Base-by-base conservation (phyloP, 768 basidiomycete genomes). In the Xerocomellus dryophilus region DNA sequence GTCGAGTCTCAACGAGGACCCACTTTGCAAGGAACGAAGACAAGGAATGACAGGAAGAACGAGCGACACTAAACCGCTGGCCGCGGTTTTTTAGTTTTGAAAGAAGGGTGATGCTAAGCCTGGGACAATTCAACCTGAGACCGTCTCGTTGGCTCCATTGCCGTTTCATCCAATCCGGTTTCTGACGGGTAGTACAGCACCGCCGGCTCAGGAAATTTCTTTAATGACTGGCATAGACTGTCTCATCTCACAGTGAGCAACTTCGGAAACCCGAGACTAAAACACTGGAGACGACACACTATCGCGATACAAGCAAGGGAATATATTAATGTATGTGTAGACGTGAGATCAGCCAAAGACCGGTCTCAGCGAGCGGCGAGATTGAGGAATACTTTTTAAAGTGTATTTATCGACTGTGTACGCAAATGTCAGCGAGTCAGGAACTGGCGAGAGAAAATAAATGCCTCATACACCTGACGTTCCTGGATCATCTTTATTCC, bases 31-130 rank as follows among this genome's bases (percentile, higher is more conserved):
- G 43, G 47, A 43, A 32, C 23, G 43, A 41, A 23, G 27, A 41
- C 38, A 60, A 63, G 31, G 53, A 62, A 18, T 5, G 61, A 58
- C 50, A 36, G 49, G 43, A 51, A 18, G 53, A 50, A 43, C 32
- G 29, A 32, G 21, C 18, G 39, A 7, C 17, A 23, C 29, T 10
- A 31, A 4, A 35, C 34, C 3, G 7, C 17, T 41, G 17, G 14
- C 15, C 7, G 38, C 4, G 20, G 34, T 18, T 41, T 36, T 50
- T n/a, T n/a, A 36, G 38, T 20, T 23, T 36, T 35, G 3, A 15
- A 2, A 21, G 7, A 35, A 5, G 6, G 2, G 8, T 17, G 21
- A 20, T 12, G 23, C 29, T n/a, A 36, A 35, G 29, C n/a, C n/a
- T 6, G 35, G 35, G 23, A 34, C 38, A 15, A 43, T 49, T 42